These are phyloP conservation scores for Boletellus ananiceps DNA, from an alignment of 768 basidiomycete genomes.

Conservation along the genomic window DNA sequence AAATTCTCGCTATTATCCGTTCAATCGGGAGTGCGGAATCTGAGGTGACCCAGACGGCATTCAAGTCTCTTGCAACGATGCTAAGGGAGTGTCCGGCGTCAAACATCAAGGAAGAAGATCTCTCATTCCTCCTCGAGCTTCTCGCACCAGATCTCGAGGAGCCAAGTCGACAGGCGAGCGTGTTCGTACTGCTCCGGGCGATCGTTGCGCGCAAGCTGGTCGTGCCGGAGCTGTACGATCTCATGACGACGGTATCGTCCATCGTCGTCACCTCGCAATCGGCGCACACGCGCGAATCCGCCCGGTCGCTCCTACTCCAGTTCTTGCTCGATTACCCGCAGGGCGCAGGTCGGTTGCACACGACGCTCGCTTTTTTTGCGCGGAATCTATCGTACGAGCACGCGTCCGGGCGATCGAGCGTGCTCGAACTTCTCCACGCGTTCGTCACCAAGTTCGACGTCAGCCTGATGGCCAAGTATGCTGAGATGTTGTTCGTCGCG, in stretches of 20 bases:
- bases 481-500: conserved; percentile 85
- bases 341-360: conserved; percentile 83
- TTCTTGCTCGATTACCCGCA: conserved; percentile 98
- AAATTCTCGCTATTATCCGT: conserved; percentile 79
- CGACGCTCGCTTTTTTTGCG: conserved; percentile 86
- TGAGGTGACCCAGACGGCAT: conserved; percentile 81
- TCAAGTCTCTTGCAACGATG: conserved; percentile 81
- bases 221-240: conserved; percentile 93
- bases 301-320: conserved; percentile 82
- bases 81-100: conserved; percentile 85
- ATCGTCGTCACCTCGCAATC: conserved; percentile 95
- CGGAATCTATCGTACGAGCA: conserved; percentile 88
- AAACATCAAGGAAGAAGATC: conserved; percentile 83
- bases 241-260: conserved; percentile 90
- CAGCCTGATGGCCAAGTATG: conserved; percentile 68
- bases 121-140: conserved; percentile 81
- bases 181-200: conserved; percentile 85
- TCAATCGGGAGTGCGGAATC: conserved; percentile 84
- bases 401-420: conserved; percentile 89
- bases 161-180: conserved; percentile 73
- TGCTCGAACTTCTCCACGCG: conserved; percentile 87
- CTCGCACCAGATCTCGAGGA: conserved; percentile 90
- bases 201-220: conserved; percentile 90
- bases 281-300: conserved; percentile 84
- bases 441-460: conserved; percentile 81